Percentiles rank a stretch among this genome's conserved stretches.
These are phyloP conservation scores for Neofusicoccum ribis DNA, from an alignment of 2,329 filamentous ascomycete species.

Conservation along the genomic window DNA sequence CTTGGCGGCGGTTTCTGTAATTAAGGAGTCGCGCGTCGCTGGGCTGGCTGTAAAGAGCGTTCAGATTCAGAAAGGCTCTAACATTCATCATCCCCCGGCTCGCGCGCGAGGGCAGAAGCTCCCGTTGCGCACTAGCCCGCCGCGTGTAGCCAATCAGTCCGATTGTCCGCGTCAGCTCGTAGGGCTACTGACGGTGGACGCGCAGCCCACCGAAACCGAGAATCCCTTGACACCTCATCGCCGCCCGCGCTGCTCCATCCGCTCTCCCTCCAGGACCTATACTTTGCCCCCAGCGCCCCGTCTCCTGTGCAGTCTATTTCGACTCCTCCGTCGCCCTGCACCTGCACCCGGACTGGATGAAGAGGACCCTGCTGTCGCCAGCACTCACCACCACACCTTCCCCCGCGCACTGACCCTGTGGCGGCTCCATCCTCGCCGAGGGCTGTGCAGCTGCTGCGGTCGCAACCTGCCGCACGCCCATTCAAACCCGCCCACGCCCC, in stretches of 20 bases:
- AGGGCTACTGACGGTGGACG: conserved; percentile 2
- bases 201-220: neutral
- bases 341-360: conserved; percentile 7
- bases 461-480: conserved; percentile 19
- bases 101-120: conserved; percentile 1
- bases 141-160: too few relatives aligned
- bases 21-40: conserved; percentile 14
- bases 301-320: conserved; percentile 6
- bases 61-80: neutral
- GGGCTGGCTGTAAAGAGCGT: neutral
- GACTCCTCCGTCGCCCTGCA: conserved; percentile 5
- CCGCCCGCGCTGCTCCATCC: conserved; percentile 10
- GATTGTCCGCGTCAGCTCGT: neutral
- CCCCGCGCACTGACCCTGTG: conserved; percentile 20
- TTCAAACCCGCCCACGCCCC: conserved; percentile 12
- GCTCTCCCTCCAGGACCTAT: conserved; percentile 11
- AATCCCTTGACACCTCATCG: conserved; percentile 20
- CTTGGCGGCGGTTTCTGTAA: conserved; percentile 2
- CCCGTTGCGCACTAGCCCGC: conserved; percentile 5
- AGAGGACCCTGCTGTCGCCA: neutral
- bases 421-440: conserved; percentile 14
- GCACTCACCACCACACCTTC: conserved; percentile 11
- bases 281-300: conserved; percentile 9
- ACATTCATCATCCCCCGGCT: conserved; percentile 13
- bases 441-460: conserved; percentile 21